Evolutionary conservation across 305 asterid genomes (phyloP).

Genomic region (Fraxinus latifolia): DNA sequence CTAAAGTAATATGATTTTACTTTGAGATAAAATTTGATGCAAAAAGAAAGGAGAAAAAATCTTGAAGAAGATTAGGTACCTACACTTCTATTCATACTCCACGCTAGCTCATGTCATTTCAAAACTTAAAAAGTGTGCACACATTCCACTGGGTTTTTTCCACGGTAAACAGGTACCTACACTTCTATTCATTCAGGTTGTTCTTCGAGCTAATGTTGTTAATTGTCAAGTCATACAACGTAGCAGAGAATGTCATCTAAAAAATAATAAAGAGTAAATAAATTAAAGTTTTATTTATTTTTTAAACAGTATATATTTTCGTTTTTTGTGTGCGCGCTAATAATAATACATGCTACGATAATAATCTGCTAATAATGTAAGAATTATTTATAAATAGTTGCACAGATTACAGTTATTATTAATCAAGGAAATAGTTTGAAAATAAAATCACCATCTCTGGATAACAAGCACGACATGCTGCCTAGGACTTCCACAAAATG

Average conservation of each 20-base stretch:
- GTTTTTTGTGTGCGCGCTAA: too few species aligned
- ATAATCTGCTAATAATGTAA: too few species aligned
- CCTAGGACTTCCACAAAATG: too few species aligned
- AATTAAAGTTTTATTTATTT: too few species aligned
- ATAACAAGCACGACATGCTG: too few species aligned
- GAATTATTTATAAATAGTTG: too few species aligned
- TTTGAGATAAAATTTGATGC: background rate
- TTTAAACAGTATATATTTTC: too few species aligned
- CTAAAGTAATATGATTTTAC: background rate
- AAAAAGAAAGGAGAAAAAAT: background rate
- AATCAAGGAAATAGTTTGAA: too few species aligned
- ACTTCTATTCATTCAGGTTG: background rate
- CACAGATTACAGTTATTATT: too few species aligned
- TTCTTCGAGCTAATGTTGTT: background rate
- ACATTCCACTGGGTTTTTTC: background rate
- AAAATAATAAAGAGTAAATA: too few species aligned
- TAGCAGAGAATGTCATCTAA: background rate
- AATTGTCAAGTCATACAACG: background rate
- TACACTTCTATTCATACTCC: background rate
- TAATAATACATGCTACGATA: too few species aligned
- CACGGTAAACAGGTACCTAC: background rate
- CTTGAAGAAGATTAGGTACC: background rate
- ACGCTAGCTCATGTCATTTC: background rate
- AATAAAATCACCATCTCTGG: too few species aligned
- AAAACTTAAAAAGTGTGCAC: background rate